Percentiles rank a stretch among this genome's conserved stretches.
These are phyloP conservation scores for Aspergillus carlsbadensis DNA, from an alignment of 495 filamentous ascomycete genomes.

Conservation along the genomic window DNA sequence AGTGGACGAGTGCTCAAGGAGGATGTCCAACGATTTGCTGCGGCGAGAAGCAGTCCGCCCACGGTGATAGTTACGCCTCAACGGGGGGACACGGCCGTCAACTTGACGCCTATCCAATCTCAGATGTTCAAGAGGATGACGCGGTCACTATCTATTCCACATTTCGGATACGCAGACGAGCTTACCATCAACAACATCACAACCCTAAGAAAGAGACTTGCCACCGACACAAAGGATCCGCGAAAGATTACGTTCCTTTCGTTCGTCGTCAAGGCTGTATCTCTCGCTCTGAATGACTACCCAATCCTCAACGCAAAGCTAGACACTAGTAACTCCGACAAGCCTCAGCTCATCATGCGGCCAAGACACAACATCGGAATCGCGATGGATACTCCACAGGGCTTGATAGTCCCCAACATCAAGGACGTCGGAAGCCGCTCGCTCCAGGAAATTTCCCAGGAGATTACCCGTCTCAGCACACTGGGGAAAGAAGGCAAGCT, in stretches of 20 bases:
- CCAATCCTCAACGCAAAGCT: slow-evolving; percentile 86
- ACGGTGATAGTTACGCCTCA: slow-evolving; percentile 23
- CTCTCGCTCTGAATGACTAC: slow-evolving; percentile 73
- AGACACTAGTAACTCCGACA: slow-evolving; percentile 55
- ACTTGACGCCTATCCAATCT: slow-evolving; percentile 74
- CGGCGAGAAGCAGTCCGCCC: slow-evolving; percentile 25
- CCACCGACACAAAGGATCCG: slow-evolving; percentile 38
- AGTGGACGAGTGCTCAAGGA: slow-evolving; percentile 92
- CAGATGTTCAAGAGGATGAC: slow-evolving; percentile 99
- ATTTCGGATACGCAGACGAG: slow-evolving; percentile 90
- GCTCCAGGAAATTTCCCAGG: slow-evolving; percentile 72
- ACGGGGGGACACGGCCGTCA: slow-evolving; percentile 64
- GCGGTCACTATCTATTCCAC: slow-evolving; percentile 80
- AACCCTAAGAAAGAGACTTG: slow-evolving; percentile 63
- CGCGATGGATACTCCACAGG: slow-evolving; percentile 89
- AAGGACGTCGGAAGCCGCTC: slow-evolving; percentile 74
- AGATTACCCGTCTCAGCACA: slow-evolving; percentile 69
- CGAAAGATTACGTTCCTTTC: slow-evolving; percentile 81
- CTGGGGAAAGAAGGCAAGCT: slow-evolving; percentile 75
- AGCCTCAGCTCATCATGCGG: slow-evolving; percentile 71
- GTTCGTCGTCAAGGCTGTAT: slow-evolving; percentile 96
- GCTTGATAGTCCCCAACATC: slow-evolving; percentile 93
- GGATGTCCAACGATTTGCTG: slow-evolving; percentile 76
- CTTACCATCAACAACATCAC: slow-evolving; percentile 73
- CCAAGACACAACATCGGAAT: slow-evolving; percentile 92